These are phyloP conservation scores for Sporothrix phasma DNA, from an alignment of 2,329 filamentous ascomycete species.

Conservation along the genomic window DNA sequence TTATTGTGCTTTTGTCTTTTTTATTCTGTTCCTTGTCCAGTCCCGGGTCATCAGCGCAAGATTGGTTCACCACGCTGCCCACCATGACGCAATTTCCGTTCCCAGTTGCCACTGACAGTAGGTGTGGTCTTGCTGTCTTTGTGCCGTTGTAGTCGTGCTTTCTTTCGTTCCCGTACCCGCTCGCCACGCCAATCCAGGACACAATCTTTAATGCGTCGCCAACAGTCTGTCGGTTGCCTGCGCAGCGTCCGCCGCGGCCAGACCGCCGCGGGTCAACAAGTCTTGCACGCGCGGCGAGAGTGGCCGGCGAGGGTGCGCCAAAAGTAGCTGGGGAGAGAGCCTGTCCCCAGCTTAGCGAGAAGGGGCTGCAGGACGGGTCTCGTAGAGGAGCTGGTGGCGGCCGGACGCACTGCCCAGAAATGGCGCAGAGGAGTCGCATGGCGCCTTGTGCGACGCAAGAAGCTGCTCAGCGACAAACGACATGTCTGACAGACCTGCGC, in stretches of 20 bases:
- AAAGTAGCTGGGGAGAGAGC: constrained; percentile 81
- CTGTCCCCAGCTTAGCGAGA: constrained; percentile 71
- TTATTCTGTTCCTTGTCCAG: neutral
- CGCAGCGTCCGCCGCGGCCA: constrained; percentile 71
- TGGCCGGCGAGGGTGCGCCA: constrained; percentile 81
- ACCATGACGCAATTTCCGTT: constrained; percentile 95
- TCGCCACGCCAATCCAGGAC: constrained; percentile 57
- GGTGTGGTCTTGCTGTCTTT: constrained; percentile 24
- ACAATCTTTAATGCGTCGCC: constrained; percentile 72
- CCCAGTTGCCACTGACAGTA: constrained; percentile 51
- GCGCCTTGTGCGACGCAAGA: constrained; percentile 57
- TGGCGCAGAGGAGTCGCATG: constrained; percentile 56
- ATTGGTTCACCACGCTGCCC: constrained; percentile 62
- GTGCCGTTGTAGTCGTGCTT: constrained; percentile 24
- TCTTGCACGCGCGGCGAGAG: constrained; percentile 71
- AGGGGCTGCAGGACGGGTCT: constrained; percentile 60
- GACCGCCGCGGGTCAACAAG: constrained; percentile 71
- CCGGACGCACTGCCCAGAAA: neutral
- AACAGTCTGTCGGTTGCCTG: constrained; percentile 63
- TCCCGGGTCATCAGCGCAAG: constrained; percentile 33
- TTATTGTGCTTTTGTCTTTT: neutral
- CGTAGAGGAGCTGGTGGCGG: constrained; percentile 23
- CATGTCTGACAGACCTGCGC: constrained; percentile 80
- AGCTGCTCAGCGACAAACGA: constrained; percentile 79
- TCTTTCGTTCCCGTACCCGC: constrained; percentile 24